Evolutionary conservation across 2,329 filamentous ascomycete species (phyloP).

Genomic region (Zalaria obscura): DNA sequence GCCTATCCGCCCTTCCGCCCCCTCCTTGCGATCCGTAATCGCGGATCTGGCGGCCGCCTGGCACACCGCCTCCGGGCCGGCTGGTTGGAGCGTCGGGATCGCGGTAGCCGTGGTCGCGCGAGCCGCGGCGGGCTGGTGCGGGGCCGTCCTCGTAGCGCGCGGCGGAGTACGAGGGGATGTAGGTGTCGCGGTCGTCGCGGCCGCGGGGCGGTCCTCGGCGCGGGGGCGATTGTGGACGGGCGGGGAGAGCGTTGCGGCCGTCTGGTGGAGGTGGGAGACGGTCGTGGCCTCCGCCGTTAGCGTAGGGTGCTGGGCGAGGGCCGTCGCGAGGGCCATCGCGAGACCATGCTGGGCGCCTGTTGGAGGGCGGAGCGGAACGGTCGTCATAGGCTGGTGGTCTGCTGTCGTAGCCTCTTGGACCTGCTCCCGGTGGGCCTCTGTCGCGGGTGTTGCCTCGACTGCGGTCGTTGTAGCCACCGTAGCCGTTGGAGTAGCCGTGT

Average conservation of each 20-base stretch:
- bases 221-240: too few relatives aligned
- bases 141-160: slow-evolving; percentile 7
- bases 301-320: too few relatives aligned
- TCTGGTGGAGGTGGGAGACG: slow-evolving; percentile 10
- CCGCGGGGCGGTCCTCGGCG: too few relatives aligned
- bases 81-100: slow-evolving; percentile 3
- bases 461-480: slow-evolving; percentile 12
- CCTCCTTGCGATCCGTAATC: slow-evolving; percentile 5
- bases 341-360: neutral
- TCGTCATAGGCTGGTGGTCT: neutral
- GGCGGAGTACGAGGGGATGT: slow-evolving; percentile 28
- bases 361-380: neutral
- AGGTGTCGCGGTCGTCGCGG: slow-evolving; percentile 20
- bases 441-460: slow-evolving; percentile 14
- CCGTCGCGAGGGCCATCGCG: slow-evolving; percentile 3
- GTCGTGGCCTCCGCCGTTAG: too few relatives aligned
- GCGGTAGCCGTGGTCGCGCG: slow-evolving; percentile 7
- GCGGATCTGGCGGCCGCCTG: too few relatives aligned
- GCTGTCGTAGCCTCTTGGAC: slow-evolving; percentile 6
- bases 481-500: slow-evolving; percentile 12
- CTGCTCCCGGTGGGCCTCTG: slow-evolving; percentile 17
- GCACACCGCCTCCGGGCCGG: too few relatives aligned
- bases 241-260: slow-evolving; percentile 4
- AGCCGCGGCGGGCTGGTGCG: slow-evolving; percentile 3
- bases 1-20: slow-evolving; percentile 11